Conservation (phyloP, 192 early-diverging fungal genomes). For the Backusella luteola region DNA sequence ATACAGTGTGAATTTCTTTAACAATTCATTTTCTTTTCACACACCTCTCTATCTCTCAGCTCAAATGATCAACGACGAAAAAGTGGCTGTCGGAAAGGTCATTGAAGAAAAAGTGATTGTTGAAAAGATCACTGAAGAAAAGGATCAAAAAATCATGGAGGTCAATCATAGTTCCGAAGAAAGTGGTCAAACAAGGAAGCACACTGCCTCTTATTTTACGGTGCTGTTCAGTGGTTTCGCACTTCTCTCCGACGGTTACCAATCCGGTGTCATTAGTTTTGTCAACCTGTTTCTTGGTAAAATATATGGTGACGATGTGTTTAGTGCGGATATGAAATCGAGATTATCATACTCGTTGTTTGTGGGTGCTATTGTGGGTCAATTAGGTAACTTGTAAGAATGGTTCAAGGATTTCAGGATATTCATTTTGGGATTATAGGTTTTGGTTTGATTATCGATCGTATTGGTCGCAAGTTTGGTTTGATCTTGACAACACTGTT, state of each 20-base stretch:
- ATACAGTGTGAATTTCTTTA: background rate
- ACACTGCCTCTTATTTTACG: constrained; percentile 19
- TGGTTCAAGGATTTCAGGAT: too few species aligned
- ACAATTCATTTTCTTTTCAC: background rate
- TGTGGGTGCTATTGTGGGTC: constrained; percentile 53
- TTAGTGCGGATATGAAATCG: constrained; percentile 36
- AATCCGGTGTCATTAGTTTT: constrained; percentile 50
- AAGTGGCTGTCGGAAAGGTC: background rate
- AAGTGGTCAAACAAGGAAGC: background rate
- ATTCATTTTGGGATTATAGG: background rate
- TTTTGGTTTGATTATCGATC: constrained; percentile 50
- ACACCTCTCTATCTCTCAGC: background rate
- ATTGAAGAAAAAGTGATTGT: background rate
- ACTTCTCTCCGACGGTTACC: constrained; percentile 54
- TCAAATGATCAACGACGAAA: background rate
- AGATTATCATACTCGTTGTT: constrained; percentile 51
- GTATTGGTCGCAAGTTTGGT: constrained; percentile 53
- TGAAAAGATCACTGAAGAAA: too few species aligned
- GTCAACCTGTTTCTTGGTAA: constrained; percentile 45
- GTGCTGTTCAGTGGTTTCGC: constrained; percentile 40
- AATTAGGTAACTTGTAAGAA: constrained; percentile 30
- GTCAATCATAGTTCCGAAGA: background rate
- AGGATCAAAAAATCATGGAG: background rate
- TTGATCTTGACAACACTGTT: constrained; percentile 45
- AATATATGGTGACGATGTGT: constrained; percentile 40